Evolutionary conservation across 2,329 filamentous ascomycete species (phyloP).

Genomic region (Penicillium janthinellum): DNA sequence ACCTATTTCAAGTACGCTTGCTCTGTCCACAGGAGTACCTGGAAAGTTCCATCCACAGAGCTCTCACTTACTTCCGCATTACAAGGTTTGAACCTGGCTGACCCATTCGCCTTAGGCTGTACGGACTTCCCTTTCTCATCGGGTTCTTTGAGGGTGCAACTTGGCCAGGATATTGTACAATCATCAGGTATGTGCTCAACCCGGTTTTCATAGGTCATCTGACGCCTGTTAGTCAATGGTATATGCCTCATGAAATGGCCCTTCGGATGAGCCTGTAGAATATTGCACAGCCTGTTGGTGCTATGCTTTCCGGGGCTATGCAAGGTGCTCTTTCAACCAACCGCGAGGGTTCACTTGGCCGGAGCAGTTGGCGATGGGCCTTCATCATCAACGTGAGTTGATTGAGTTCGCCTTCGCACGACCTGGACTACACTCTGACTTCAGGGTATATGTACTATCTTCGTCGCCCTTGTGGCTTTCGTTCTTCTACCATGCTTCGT

Average conservation of each 20-base stretch:
- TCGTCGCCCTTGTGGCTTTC: background rate
- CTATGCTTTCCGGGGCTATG: constrained; percentile 10
- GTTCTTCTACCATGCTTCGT: background rate
- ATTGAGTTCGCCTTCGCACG: background rate
- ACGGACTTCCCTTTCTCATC: background rate
- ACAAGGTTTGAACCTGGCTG: background rate
- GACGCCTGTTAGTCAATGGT: background rate
- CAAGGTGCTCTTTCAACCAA: constrained; percentile 12
- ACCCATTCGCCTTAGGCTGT: background rate
- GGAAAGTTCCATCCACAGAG: too few relatives aligned
- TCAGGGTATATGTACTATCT: background rate
- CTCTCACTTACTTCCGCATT: background rate
- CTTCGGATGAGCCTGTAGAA: background rate
- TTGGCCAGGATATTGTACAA: constrained; percentile 1
- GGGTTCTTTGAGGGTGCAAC: background rate
- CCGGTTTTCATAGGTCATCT: background rate
- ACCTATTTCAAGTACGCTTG: background rate
- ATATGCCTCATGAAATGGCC: constrained; percentile 1
- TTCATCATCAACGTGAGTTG: constrained; percentile 8
- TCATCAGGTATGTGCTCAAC: background rate
- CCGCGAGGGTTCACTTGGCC: constrained; percentile 8
- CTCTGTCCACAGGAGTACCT: background rate
- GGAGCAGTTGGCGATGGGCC: constrained; percentile 12
- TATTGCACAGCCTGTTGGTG: constrained; percentile 5
- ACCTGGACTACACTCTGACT: background rate